Percentiles rank a stretch among this genome's conserved stretches.
phyloP scores from a whole-genome alignment of 2,329 filamentous ascomycete genomes.

The Cytospora chrysosperma region DNA sequence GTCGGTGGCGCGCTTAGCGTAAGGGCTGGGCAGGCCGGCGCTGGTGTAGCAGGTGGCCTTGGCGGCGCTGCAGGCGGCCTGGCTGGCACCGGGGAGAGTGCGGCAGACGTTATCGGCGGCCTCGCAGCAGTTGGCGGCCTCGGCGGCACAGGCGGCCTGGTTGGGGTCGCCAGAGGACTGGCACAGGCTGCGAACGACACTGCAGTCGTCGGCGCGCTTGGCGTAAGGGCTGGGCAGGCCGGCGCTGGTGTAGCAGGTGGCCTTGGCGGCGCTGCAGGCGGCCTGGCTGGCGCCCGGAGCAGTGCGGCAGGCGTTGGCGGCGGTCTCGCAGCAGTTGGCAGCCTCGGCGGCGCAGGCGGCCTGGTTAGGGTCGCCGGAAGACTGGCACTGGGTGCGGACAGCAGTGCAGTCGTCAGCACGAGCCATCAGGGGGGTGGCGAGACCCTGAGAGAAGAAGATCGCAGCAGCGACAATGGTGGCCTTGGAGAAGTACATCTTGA shows the following conservation, averaged over 20 bases:
- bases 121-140: background rate
- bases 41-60: conserved; percentile 2
- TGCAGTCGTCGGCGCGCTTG: conserved; percentile 8
- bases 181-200: background rate
- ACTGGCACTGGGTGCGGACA: background rate
- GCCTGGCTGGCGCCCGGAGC: background rate
- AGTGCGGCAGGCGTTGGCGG: conserved; percentile 1
- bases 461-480: conserved; percentile 16
- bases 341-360: background rate
- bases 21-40: conserved; percentile 1
- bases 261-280: background rate
- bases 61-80: background rate
- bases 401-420: background rate
- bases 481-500: conserved; percentile 21
- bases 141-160: background rate
- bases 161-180: conserved; percentile 1
- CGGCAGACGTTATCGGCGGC: background rate
- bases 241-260: conserved; percentile 3
- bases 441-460: conserved; percentile 10
- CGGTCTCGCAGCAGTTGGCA: background rate
- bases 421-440: background rate
- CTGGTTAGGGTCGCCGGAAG: background rate
- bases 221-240: conserved; percentile 2
- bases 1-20: conserved; percentile 9
- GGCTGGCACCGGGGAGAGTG: background rate